Base-by-base conservation (phyloP, 805 yeast genomes). In the Yamadazyma paraphyllophila region DNA sequence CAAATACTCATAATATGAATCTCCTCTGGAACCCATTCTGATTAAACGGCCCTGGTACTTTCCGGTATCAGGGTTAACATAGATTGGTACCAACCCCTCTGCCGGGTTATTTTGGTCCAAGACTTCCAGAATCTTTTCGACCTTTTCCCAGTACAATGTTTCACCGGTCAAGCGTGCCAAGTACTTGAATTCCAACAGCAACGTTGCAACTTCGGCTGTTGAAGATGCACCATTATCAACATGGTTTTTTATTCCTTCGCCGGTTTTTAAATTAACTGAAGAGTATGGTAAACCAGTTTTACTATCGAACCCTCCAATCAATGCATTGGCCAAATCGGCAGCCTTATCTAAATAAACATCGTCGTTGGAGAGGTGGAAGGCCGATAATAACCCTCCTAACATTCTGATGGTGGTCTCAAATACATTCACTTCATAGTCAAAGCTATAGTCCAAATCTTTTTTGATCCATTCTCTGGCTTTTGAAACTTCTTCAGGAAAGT, bases 381-480 rank as follows among this genome's bases (percentile, higher is more conserved):
- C 96, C 2, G 96, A 84, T 40, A 91, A 67, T n/a, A 91, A 71
- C 0, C 97, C 97, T 36, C 97, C 97, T 20, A 91, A 69, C 95
- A 91, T 88, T 60, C 97, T 76, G 52, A 88, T 90, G 5, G 97
- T 88, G n/a, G 97, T 89, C 61, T 90, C 97, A 65, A 91, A 91
- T 5, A 89, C 83, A 59, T 85, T 89, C 35, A 88, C 94, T 30
- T 77, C 77, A 49, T 82, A 79, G 60, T 88, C 86, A 54, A 87
- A 79, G 54, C 82, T 80, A 60, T 88, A 90, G 43, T 73, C 74
- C 52, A 91, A 71, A 41, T 80, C 88, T 45, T 82, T 67, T 39
- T 76, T 73, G 40, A 91, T 85, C 96, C 96, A 91, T 4, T 77
- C 60, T 49, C 80, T 77, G 5, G 95, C 91, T 25, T 78, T 73